A percentile compares a stretch with the other conserved stretches of the same genome.
Conservation (phyloP, 2,329 filamentous ascomycete species). For the Paecilomyces variotii region DNA sequence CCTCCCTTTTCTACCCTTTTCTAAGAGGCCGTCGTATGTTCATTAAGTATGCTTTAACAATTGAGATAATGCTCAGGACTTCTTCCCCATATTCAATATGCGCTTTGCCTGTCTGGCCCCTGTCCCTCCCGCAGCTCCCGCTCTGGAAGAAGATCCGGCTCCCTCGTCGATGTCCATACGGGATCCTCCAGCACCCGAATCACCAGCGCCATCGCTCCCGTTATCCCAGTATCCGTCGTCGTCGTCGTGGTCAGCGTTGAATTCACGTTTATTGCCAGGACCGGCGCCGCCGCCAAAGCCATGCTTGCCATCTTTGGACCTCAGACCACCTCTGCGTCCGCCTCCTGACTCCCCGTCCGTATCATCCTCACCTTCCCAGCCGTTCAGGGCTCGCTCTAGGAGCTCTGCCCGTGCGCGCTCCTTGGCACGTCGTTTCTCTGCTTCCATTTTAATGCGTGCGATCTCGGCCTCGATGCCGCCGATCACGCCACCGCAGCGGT, state of each 20-base stretch:
- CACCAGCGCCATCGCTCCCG: slow-evolving; percentile 18
- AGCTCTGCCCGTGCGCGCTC: slow-evolving; percentile 42
- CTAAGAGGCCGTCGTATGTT: neutral
- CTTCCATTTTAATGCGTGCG: slow-evolving; percentile 52
- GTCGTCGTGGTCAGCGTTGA: slow-evolving; percentile 26
- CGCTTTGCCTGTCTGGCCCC: slow-evolving; percentile 26
- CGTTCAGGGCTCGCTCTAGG: slow-evolving; percentile 44
- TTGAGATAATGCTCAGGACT: slow-evolving; percentile 13
- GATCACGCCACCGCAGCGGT: slow-evolving; percentile 68
- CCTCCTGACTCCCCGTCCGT: slow-evolving; percentile 6
- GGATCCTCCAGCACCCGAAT: slow-evolving; percentile 17
- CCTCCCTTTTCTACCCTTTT: neutral
- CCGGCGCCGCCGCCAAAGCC: slow-evolving; percentile 9
- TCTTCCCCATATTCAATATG: slow-evolving; percentile 25
- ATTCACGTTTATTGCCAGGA: slow-evolving; percentile 33
- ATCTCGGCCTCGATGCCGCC: slow-evolving; percentile 70
- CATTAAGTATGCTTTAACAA: neutral
- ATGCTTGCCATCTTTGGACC: slow-evolving; percentile 3
- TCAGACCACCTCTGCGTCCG: neutral
- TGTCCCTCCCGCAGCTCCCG: slow-evolving; percentile 7
- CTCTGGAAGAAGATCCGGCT: slow-evolving; percentile 13
- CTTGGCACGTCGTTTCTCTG: slow-evolving; percentile 46
- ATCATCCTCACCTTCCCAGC: slow-evolving; percentile 17
- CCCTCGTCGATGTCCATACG: slow-evolving; percentile 36
- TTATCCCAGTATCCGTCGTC: slow-evolving; percentile 31